Percentiles rank a stretch among this genome's conserved stretches.
Evolutionary conservation across 768 basidiomycete genomes (phyloP).

Genomic region (Tricholoma bakamatsutake): DNA sequence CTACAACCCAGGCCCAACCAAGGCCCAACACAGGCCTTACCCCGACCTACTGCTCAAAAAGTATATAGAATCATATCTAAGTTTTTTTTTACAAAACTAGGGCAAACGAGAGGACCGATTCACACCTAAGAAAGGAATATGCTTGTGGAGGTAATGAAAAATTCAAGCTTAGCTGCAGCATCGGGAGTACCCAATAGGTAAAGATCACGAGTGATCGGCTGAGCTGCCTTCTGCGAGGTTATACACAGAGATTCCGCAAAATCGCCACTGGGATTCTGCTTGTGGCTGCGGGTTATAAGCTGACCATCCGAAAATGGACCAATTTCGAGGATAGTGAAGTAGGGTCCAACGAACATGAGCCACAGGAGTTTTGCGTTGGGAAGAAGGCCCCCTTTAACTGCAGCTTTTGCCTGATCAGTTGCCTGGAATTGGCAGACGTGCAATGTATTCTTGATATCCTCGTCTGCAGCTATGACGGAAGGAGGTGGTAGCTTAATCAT

Average conservation of each 20-base stretch:
- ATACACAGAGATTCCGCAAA: neutral
- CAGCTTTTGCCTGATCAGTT: neutral
- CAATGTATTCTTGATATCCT: neutral
- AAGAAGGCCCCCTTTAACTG: neutral
- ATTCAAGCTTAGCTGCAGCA: neutral
- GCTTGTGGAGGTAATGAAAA: neutral
- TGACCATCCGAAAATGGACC: neutral
- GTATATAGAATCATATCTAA: no score
- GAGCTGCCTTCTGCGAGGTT: neutral
- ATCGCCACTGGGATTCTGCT: neutral
- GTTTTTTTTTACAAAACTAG: no score
- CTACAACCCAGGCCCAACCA: no score
- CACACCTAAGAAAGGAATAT: neutral
- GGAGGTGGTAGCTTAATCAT: neutral
- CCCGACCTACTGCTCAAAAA: no score
- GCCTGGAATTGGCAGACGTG: neutral
- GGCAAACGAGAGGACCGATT: no score
- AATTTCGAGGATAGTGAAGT: neutral
- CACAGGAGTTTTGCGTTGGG: neutral
- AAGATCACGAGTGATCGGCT: neutral
- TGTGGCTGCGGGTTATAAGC: neutral
- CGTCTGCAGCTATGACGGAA: neutral
- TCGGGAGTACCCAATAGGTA: neutral
- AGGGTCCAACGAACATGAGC: neutral
- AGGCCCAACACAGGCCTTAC: no score